Evolutionary conservation across 495 filamentous ascomycete species (phyloP), one percentile per base, ranked within the genome.

Genomic region (Endocarpon pusillum): DNA sequence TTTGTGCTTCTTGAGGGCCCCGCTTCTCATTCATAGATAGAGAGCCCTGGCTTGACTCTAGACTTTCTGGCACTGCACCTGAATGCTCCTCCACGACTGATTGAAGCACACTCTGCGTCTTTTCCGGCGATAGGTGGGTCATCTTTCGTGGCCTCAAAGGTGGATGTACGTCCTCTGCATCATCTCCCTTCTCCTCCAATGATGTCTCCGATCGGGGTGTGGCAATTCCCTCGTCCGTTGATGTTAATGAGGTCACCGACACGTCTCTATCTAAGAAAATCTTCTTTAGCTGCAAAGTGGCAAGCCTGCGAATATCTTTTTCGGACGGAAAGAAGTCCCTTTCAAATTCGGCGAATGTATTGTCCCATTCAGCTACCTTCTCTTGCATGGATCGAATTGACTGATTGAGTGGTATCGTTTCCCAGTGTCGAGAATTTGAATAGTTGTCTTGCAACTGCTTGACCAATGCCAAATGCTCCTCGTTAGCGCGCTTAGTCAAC

Each of bases 271-370:
- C 87, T 12, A 91, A 68, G 51, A 96, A 99, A 35, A 99, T 79
- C 49, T 89, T 94, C 54, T 78, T 89, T 32, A 99, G 62, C 44
- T 99, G 91, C 21, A 93, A 64, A 17, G 85, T 78, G 26, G 91
- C 87, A 32, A 99, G 59, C 41, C 86, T 71, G 38, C 84, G 71
- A 40, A 99, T 94, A 57, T 99, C 91, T 45, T 94, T 96, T 45
- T 99, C 91, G 0, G 86, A 94, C 11, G 83, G 83, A 48, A 99
- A 85, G 54, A 89, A 99, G 41, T 86, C 81, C 33, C 72, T 72
- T 46, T 99, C 91, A 38, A 99, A 94, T 21, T 81, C 75, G 21
- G 72, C 69, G 52, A 99, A 99, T 3, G 68, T 69, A 16, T 70
- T 72, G 44, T 99, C 91, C 91, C 91, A 99, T 43, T 84, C 81